Base-by-base conservation (phyloP, 2,329 filamentous ascomycete species). In the Apiospora aurea region DNA sequence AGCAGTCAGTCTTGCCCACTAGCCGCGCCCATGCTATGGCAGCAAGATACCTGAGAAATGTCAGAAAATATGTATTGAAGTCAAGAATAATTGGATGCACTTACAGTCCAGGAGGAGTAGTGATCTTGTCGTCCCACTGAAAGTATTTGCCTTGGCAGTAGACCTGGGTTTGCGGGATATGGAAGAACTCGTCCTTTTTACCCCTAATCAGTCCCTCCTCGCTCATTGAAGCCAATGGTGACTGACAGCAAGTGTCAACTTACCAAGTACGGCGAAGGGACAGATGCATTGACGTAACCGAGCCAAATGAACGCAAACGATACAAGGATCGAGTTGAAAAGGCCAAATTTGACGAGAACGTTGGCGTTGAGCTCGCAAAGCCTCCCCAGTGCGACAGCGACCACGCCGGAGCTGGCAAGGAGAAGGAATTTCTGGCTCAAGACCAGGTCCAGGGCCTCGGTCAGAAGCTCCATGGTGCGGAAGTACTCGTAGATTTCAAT, bases 51-150 rank as follows among this genome's bases (percentile, higher is more conserved):
- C 77, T 81, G 69, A 4, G 8, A 70, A 69, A 69, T 13, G 66
- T 71, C 24, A 69, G 41, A 1, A 4, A 24, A 67, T 7, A 41
- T 18, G 21, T 18, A 29, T 6, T 8, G 10, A 4, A 41, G 38
- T 46, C 21, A 0, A 29, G n/a, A 24, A 64, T n/a, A 44, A 8
- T 4, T 18, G 18, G 16, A 43, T 26, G 2, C 41, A 81, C 86
- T 80, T 86, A 94, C 84, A 99, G 84, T 46, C 95, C 96, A 0
- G 96, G 96, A 0, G 96, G 96, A 1, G 96, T 99, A 0, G 96
- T 99, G 79, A 99, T 96, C 81, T 98, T 99, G 73, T 96, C 92
- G 82, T 99, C 95, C 96, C 96, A 99, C 71, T 94, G 87, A 16
- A 82, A 80, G 84, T 92, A 97, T 70, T 88, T 88, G 14, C 92